Percentiles rank a stretch among this genome's conserved stretches.
Evolutionary conservation across 345 rosid species (phyloP).

Genomic region (Trapa incisa): DNA sequence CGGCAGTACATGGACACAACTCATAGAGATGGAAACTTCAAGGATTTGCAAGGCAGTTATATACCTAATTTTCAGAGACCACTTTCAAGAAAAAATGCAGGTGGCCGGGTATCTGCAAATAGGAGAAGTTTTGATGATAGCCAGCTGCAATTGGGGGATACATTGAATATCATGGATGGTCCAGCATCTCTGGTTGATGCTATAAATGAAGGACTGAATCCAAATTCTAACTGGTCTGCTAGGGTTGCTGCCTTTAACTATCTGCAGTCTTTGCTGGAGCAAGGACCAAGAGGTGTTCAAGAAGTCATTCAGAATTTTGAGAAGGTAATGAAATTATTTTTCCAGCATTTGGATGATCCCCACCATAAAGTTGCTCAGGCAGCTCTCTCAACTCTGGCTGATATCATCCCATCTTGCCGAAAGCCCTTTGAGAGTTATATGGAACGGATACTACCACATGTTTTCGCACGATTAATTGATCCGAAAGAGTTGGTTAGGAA

Average conservation of each 20-base stretch:
- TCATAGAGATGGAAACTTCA: conserved; percentile 43
- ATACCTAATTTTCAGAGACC: conserved; percentile 98
- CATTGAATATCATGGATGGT: conserved; percentile 63
- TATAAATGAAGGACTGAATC: conserved; percentile 71
- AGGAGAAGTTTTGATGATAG: conserved; percentile 93
- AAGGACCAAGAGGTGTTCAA: conserved; percentile 88
- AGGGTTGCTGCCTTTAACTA: conserved; percentile 92
- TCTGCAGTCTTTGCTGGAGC: conserved; percentile 73
- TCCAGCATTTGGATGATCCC: conserved; percentile 97
- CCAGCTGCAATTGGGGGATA: conserved; percentile 69
- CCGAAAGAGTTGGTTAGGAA: conserved; percentile 97
- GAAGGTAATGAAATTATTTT: conserved; percentile 96
- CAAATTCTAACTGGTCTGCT: conserved; percentile 95
- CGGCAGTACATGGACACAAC: conserved; percentile 58
- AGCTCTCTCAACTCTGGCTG: conserved; percentile 90
- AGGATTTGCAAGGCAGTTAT: conserved; percentile 62
- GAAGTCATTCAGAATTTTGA: conserved; percentile 89
- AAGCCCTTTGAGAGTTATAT: conserved; percentile 96
- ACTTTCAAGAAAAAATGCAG: conserved; percentile 67
- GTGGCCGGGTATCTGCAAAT: conserved; percentile 72
- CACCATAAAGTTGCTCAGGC: conserved; percentile 99
- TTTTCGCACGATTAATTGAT: conserved; percentile 87
- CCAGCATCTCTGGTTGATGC: conserved; percentile 87
- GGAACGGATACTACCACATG: conserved; percentile 96
- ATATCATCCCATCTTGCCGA: conserved; percentile 87